Conservation (phyloP, 257 asterid genomes). For the Jaltomata sinuosa region DNA sequence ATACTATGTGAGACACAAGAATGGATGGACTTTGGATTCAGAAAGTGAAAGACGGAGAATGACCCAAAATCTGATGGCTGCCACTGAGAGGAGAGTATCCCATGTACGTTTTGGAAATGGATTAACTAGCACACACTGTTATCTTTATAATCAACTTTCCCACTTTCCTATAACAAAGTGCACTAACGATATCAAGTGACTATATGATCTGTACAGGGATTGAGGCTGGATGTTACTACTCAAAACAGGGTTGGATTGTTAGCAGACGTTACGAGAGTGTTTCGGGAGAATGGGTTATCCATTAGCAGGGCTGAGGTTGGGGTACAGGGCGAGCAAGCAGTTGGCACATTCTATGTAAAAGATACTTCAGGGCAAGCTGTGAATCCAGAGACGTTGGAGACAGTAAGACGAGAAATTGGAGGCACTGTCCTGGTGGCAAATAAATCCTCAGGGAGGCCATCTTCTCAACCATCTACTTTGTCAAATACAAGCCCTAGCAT, state of each 20-base stretch:
- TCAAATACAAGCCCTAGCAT: constrained; percentile 11
- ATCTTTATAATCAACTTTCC: neutral
- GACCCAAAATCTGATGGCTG: constrained; percentile 63
- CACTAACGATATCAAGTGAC: neutral
- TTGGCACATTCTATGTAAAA: constrained; percentile 74
- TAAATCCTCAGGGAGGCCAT: constrained; percentile 6
- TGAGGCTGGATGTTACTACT: constrained; percentile 48
- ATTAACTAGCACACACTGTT: neutral
- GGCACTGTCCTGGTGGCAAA: constrained; percentile 26
- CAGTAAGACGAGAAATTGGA: constrained; percentile 51
- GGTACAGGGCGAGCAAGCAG: constrained; percentile 46
- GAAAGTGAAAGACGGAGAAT: constrained; percentile 46
- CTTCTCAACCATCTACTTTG: constrained; percentile 3
- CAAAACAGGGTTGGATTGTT: constrained; percentile 55
- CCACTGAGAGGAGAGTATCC: constrained; percentile 68
- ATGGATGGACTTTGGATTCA: constrained; percentile 36
- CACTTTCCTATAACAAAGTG: neutral
- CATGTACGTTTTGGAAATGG: constrained; percentile 30
- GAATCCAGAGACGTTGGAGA: constrained; percentile 34
- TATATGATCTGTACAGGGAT: constrained; percentile 38
- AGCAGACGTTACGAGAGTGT: constrained; percentile 60
- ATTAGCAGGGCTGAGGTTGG: constrained; percentile 66
- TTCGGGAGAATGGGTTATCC: constrained; percentile 77
- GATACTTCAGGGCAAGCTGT: constrained; percentile 57
- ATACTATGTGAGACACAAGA: constrained; percentile 52